A percentile compares a stretch with the other conserved stretches of the same genome.
These are phyloP conservation scores for Bimuria novae-zelandiae DNA, from an alignment of 2,329 filamentous ascomycete species.

Conservation along the genomic window DNA sequence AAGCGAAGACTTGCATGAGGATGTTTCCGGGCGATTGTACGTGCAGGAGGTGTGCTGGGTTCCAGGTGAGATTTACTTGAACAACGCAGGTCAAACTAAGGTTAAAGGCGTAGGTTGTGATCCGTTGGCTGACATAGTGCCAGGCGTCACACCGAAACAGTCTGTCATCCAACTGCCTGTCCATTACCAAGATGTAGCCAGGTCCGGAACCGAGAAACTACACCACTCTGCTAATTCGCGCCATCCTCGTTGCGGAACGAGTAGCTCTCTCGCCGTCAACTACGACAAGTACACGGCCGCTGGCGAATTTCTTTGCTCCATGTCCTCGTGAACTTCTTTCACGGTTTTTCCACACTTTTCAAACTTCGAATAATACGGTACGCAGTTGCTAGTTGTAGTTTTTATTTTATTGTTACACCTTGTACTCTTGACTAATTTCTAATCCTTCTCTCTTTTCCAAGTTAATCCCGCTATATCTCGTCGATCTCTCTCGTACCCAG, in stretches of 20 bases:
- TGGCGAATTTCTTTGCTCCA: not conserved
- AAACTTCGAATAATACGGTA: too few relatives aligned
- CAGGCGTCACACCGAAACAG: constrained; percentile 7
- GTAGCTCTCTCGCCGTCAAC: not conserved
- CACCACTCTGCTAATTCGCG: too few relatives aligned
- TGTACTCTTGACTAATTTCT: constrained; percentile 2
- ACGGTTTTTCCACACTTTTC: not conserved
- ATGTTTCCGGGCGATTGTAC: constrained; percentile 20
- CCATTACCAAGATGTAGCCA: constrained; percentile 9
- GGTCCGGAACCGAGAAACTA: not conserved
- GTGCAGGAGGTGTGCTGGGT: constrained; percentile 30
- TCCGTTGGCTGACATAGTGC: constrained; percentile 15
- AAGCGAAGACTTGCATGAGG: not conserved
- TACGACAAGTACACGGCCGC: constrained; percentile 3
- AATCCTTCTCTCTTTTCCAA: constrained; percentile 9
- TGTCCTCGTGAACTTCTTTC: not conserved
- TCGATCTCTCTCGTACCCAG: constrained; percentile 27
- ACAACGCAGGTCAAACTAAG: constrained; percentile 1
- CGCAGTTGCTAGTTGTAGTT: not conserved
- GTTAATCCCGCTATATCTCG: constrained; percentile 1
- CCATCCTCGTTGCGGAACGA: not conserved
- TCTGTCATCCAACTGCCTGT: constrained; percentile 28
- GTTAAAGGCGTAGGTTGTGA: constrained; percentile 10
- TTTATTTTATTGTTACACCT: constrained; percentile 3
- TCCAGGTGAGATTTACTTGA: constrained; percentile 17